A percentile compares a stretch with the other conserved stretches of the same genome.
phyloP scores from a whole-genome alignment of 1,139 yeast species.

The Hyphopichia burtonii region DNA sequence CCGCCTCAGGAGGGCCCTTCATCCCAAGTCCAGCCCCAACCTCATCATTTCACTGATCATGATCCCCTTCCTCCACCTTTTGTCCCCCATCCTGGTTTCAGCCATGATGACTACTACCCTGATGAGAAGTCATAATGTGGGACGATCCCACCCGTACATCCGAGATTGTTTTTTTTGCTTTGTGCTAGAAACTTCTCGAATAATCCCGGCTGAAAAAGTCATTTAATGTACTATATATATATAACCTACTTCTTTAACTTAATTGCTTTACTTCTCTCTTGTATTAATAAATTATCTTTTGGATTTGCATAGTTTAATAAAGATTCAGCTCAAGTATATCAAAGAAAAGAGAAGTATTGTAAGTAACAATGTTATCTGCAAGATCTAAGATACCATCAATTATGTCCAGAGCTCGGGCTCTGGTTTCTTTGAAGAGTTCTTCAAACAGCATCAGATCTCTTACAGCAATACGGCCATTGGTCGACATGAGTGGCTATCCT shows the following conservation, averaged over 20 bases:
- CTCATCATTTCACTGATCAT: neutral
- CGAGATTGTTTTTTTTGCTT: neutral
- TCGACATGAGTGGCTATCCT: neutral
- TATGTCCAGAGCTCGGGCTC: neutral
- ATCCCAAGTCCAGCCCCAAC: neutral
- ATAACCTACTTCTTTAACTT: neutral
- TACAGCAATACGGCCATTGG: neutral
- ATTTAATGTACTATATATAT: neutral
- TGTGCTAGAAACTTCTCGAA: conserved; percentile 9
- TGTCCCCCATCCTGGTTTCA: conserved; percentile 35
- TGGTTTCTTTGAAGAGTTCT: neutral
- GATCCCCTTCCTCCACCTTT: conserved; percentile 27
- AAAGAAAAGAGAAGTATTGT: no score
- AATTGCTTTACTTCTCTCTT: neutral
- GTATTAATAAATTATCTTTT: no score
- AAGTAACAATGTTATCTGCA: neutral
- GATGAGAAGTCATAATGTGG: conserved; percentile 12
- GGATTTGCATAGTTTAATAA: neutral
- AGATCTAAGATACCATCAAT: neutral
- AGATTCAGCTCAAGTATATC: no score
- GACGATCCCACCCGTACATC: neutral
- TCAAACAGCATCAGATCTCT: neutral
- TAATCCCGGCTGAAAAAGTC: conserved; percentile 10
- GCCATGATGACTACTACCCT: conserved; percentile 35
- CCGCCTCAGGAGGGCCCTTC: conserved; percentile 1